Evolutionary conservation across 2,329 filamentous ascomycete species (phyloP), one percentile per base, ranked within the genome.

Genomic region (Endothia cerciana): DNA sequence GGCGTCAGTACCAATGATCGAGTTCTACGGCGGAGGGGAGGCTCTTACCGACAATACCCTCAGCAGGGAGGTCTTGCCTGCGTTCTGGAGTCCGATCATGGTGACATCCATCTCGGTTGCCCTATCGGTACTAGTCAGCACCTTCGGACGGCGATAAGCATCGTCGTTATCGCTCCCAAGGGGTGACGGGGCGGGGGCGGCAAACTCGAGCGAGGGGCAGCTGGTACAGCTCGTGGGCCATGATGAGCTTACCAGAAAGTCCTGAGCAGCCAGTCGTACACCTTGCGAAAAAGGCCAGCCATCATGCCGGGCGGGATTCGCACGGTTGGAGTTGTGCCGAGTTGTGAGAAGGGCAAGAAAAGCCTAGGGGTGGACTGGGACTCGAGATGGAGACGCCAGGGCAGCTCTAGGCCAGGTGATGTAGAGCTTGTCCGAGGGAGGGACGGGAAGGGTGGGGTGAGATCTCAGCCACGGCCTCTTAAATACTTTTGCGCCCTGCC

Each of bases 61-160:
- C 78, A 99, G 84, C 75, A 99, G 80, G 69, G 94, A 98, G 47
- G 95, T 98, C 83, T 99, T 99, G 75, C 95, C 95, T 67, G 95
- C 95, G 82, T 98, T 98, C 78, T 99, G 95, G 76, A 99, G 83
- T 30, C 95, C 95, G 77, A 99, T 94, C 91, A 99, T 97, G 72
- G 95, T 98, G 77, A 99, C 94, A 81, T 99, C 95, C 94, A 99
- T 97, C 83, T 99, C 95, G 71, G 94, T 97, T 72, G 94, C 93
- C 95, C 94, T 97, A 71, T 69, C 65, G 61, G 64, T 57, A 55
- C 43, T 56, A 58, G 25, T 66, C 40, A 68, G 61, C 62, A 66
- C 11, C 30, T 45, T 59, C 57, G 22, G 41, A 22, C 56, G 43
- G 56, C 59, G 55, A 49, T 41, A 62, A 64, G 62, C 57, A 25